A percentile compares a stretch with the other conserved stretches of the same genome.
Evolutionary conservation across 768 basidiomycete genomes (phyloP).

Genomic region (Imleria badia): DNA sequence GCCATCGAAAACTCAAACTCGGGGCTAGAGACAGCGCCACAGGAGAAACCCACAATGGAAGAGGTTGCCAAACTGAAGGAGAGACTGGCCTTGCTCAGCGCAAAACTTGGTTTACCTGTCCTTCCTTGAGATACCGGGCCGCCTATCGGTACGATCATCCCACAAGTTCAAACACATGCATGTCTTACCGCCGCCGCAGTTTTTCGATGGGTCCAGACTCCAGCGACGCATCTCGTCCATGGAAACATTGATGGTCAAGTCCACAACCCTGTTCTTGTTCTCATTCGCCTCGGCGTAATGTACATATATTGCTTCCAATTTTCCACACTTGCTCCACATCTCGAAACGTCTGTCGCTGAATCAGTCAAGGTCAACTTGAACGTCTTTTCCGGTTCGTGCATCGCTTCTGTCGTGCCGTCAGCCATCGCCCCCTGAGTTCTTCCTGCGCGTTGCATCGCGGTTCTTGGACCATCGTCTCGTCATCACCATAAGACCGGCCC

Average conservation of each 20-base stretch:
- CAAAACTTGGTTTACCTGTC: conserved; percentile 33
- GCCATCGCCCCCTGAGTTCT: conserved; percentile 9
- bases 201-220: too few species aligned
- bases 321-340: too few species aligned
- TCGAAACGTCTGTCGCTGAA: not conserved
- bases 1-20: conserved; percentile 41
- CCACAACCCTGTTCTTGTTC: not conserved
- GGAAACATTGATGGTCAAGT: not conserved
- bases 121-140: not conserved
- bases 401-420: conserved; percentile 1
- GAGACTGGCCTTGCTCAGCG: conserved; percentile 34
- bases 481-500: not conserved
- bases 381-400: not conserved
- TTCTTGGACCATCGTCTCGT: not conserved
- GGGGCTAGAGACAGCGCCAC: conserved; percentile 4
- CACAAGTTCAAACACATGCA: not conserved
- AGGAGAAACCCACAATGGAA: conserved; percentile 35
- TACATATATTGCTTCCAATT: not conserved
- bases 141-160: not conserved
- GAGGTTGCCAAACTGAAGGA: conserved; percentile 42
- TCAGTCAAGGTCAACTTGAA: not conserved
- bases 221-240: not conserved
- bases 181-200: not conserved
- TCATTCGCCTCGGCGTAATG: not conserved
- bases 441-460: conserved; percentile 4